A percentile compares a stretch with the other conserved stretches of the same genome.
phyloP scores from a whole-genome alignment of 2,329 filamentous ascomycete genomes.

The Penicillium brasilianum region DNA sequence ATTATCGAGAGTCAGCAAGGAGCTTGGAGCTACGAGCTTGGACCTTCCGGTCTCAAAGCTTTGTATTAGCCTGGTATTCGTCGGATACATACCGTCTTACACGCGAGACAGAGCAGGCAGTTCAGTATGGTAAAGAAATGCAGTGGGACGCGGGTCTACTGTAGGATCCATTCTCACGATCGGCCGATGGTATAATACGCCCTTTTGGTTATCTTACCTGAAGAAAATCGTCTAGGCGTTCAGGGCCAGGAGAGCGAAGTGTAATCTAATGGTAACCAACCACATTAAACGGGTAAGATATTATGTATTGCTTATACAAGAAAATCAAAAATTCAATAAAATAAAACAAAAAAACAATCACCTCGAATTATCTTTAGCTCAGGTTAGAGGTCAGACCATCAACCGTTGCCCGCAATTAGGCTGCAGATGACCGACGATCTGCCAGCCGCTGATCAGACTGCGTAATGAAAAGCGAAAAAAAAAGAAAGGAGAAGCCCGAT shows the following conservation, averaged over 20 bases:
- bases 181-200: constrained; percentile 2
- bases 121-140: background rate
- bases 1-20: background rate
- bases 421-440: constrained; percentile 28
- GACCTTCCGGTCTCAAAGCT: background rate
- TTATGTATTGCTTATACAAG: background rate
- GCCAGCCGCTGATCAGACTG: constrained; percentile 12
- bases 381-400: constrained; percentile 19
- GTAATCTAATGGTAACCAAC: background rate
- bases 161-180: constrained; percentile 2
- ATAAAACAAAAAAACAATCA: constrained; percentile 1
- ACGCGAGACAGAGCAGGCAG: background rate
- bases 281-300: background rate
- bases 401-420: constrained; percentile 6
- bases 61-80: background rate
- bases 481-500: background rate
- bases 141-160: constrained; percentile 1
- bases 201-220: constrained; percentile 15
- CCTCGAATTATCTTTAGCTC: background rate
- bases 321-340: background rate
- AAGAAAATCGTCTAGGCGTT: constrained; percentile 21
- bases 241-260: background rate
- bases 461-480: constrained; percentile 11
- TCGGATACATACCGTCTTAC: background rate
- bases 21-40: constrained; percentile 1